phyloP scores from a whole-genome alignment of 805 yeast species.

The Metschnikowia cubensis region DNA sequence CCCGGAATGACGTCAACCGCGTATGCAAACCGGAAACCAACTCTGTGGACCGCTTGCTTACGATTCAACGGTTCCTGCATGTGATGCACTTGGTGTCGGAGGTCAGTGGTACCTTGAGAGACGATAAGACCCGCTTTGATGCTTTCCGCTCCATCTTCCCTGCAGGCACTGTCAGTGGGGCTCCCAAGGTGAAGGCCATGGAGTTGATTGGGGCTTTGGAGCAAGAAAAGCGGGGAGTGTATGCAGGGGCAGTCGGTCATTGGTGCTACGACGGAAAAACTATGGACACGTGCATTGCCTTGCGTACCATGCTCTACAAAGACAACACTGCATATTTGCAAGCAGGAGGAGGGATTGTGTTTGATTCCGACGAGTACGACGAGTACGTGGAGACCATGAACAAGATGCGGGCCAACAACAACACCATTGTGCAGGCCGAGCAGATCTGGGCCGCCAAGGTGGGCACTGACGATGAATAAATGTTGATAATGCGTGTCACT shows the following conservation, averaged over 20 bases:
- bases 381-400: slow-evolving; percentile 96
- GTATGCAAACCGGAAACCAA: slow-evolving; percentile 87
- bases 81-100: slow-evolving; percentile 96
- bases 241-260: slow-evolving; percentile 98
- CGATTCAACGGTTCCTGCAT: slow-evolving; percentile 91
- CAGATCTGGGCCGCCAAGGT: slow-evolving; percentile 57
- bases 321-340: slow-evolving; percentile 88
- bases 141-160: slow-evolving; percentile 98
- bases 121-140: slow-evolving; percentile 85
- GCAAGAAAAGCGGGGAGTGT: slow-evolving; percentile 89
- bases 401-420: slow-evolving; percentile 91
- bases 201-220: slow-evolving; percentile 87
- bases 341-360: slow-evolving; percentile 99
- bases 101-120: slow-evolving; percentile 85
- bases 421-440: slow-evolving; percentile 91
- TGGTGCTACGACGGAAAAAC: slow-evolving; percentile 95
- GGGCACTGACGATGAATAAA: slow-evolving; percentile 6
- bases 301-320: slow-evolving; percentile 94
- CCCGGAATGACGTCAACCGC: slow-evolving; percentile 92
- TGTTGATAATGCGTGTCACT: neutral
- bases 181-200: slow-evolving; percentile 97
- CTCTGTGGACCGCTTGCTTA: slow-evolving; percentile 79
- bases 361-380: slow-evolving; percentile 90
- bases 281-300: slow-evolving; percentile 97
- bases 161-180: slow-evolving; percentile 98